Conservation (phyloP, 306 rosid species). For the Corylus avellana region DNA sequence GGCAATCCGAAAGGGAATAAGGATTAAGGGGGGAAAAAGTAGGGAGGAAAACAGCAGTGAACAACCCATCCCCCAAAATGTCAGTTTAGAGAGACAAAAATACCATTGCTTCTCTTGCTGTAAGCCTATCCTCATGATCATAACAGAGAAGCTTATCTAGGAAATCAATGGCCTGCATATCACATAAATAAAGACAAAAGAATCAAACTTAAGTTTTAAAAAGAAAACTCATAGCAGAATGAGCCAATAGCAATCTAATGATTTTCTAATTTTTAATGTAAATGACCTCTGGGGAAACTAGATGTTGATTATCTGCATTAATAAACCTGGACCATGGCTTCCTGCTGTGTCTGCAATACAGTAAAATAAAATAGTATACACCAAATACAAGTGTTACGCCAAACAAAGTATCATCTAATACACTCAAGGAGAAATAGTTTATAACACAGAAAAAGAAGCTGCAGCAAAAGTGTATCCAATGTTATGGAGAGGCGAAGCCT, state of each 20-base stretch:
- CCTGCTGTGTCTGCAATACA: slow-evolving; percentile 87
- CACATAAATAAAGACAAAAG: slow-evolving; percentile 12
- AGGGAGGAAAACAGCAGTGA: background rate
- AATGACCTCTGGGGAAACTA: slow-evolving; percentile 92
- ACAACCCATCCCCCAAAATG: background rate
- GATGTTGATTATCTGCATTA: slow-evolving; percentile 92
- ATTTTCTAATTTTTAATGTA: slow-evolving; percentile 6
- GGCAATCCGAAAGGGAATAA: background rate
- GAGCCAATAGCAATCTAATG: background rate
- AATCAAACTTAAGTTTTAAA: slow-evolving; percentile 18
- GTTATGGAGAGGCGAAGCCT: background rate
- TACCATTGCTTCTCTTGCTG: slow-evolving; percentile 99
- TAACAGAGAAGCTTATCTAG: slow-evolving; percentile 93
- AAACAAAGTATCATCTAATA: background rate
- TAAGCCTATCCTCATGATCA: slow-evolving; percentile 92
- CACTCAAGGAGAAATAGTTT: background rate
- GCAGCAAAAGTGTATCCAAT: background rate
- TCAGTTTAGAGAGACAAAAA: background rate
- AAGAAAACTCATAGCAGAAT: background rate
- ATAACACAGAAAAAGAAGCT: background rate
- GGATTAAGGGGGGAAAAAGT: background rate
- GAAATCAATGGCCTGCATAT: slow-evolving; percentile 86
- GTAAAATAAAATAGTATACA: background rate
- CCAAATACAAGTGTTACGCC: background rate
- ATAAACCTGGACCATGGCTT: slow-evolving; percentile 96